Base-by-base conservation (phyloP, 1,139 yeast species). In the Candida tropicalis region DNA sequence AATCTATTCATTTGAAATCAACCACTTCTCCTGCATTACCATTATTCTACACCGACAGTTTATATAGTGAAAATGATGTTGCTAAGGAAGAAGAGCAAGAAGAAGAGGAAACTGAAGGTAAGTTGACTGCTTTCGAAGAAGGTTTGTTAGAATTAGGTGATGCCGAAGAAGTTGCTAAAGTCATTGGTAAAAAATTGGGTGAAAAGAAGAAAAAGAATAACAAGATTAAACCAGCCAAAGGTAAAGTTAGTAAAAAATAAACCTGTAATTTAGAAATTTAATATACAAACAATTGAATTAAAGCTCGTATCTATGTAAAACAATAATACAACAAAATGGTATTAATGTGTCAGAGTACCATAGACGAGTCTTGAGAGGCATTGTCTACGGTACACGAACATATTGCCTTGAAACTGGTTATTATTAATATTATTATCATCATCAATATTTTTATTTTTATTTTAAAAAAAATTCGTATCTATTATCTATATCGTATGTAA, bases 11-110 rank as follows among this genome's bases (percentile, higher is more conserved):
- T 64, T 63, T 91, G 52, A 89, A 89, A 68, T 75, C 93, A 11
- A 69, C 74, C 43, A 63, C 66, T 36, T 87, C 97, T 18, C 97
- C 97, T 22, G 79, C 93, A 16, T 72, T 93, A 57, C 98, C 99
- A 33, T 72, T 93, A 48, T 93, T 74, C 66, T 79, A 84, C 58
- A 72, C 85, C 38, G 84, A 84, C 29, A 75, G 73, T 47, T 73
- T 88, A 39, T 81, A 78, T 61, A 59, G 66, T 33, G 68, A 66
- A 12, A 59, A 58, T 12, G 71, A 66, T 49, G 57, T 61, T 28
- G 50, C 54, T 32, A 62, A 56, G 24, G 54, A 49, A n/a, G 59
- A 52, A 23, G 65, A 58, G 40, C 56, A 62, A 27, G 58, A 51
- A 38, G 45, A 48, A 39, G 69, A 66, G 33, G 65, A 52, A 34